These are phyloP conservation scores for Flaveria brownii DNA, from an alignment of 129 eudicot genomes.

Conservation along the genomic window DNA sequence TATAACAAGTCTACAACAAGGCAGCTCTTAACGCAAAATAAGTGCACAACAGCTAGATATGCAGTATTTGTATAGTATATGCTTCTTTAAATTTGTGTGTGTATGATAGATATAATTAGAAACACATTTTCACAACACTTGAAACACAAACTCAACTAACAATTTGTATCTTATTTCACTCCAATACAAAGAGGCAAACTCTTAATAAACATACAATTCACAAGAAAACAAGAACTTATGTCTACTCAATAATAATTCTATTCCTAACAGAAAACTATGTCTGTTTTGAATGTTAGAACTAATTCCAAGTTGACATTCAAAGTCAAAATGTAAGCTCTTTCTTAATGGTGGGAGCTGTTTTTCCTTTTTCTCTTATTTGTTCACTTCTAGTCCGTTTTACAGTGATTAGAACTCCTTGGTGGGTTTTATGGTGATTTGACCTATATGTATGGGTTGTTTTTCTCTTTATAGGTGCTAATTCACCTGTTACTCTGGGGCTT, in stretches of 20 bases:
- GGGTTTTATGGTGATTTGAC: not conserved
- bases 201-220: not conserved
- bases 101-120: not conserved
- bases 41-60: not conserved
- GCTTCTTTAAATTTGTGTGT: not conserved
- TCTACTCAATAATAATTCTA: not conserved
- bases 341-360: not conserved
- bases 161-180: not conserved
- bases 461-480: conserved; percentile 48
- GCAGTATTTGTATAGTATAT: not conserved
- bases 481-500: conserved; percentile 50
- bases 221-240: not conserved
- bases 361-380: not conserved
- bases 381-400: not conserved
- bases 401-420: not conserved
- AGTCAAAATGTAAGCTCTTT: not conserved
- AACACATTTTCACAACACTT: not conserved
- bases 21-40: not conserved
- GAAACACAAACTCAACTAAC: not conserved
- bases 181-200: not conserved
- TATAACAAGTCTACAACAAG: not conserved
- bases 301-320: not conserved
- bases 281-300: not conserved
- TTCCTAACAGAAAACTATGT: not conserved
- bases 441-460: not conserved